Evolutionary conservation across 2,329 filamentous ascomycete genomes (phyloP).

Genomic region (Coleophoma eucalyptorum): DNA sequence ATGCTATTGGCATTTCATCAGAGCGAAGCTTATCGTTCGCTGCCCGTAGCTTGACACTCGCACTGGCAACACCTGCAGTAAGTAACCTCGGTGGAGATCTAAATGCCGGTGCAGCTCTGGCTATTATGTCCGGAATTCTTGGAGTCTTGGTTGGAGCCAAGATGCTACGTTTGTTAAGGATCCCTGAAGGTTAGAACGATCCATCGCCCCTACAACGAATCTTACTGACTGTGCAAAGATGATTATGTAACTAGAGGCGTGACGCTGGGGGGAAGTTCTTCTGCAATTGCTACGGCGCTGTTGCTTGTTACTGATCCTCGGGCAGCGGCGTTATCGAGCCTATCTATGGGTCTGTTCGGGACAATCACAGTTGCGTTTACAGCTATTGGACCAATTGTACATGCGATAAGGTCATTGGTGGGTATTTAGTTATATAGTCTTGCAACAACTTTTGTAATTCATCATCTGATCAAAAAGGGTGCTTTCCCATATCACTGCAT

Average conservation of each 20-base stretch:
- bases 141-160: slow-evolving; percentile 51
- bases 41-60: slow-evolving; percentile 52
- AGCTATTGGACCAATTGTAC: slow-evolving; percentile 49
- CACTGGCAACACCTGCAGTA: slow-evolving; percentile 53
- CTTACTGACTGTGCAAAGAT: slow-evolving; percentile 30
- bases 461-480: no score
- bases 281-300: slow-evolving; percentile 55
- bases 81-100: slow-evolving; percentile 52
- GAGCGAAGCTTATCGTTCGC: slow-evolving; percentile 50
- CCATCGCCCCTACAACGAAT: background rate
- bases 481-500: no score
- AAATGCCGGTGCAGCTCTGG: slow-evolving; percentile 51
- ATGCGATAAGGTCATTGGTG: slow-evolving; percentile 43
- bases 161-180: slow-evolving; percentile 43
- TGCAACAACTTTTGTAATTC: slow-evolving; percentile 3
- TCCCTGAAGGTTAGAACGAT: slow-evolving; percentile 44
- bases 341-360: slow-evolving; percentile 59
- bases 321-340: slow-evolving; percentile 53
- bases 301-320: slow-evolving; percentile 52
- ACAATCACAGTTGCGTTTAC: slow-evolving; percentile 56
- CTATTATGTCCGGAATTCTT: slow-evolving; percentile 55
- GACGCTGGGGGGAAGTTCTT: slow-evolving; percentile 56
- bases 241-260: slow-evolving; percentile 62
- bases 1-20: slow-evolving; percentile 49
- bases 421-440: slow-evolving; percentile 27